Evolutionary conservation across 75 land plant species (phyloP).

Genomic region (Chamaecyparis obtusa): DNA sequence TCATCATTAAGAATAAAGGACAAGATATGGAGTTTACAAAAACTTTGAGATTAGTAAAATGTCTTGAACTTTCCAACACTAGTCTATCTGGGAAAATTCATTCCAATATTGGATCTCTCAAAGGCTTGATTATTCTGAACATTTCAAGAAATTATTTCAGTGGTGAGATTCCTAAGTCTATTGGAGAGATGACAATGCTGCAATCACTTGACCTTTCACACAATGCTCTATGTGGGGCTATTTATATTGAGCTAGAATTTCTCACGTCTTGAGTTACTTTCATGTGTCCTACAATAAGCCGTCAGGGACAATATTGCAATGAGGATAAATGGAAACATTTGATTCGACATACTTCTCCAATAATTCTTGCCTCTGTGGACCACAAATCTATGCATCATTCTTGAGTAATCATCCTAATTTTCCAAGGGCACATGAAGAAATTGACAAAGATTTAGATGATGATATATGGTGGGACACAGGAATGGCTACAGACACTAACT

Average conservation of each 20-base stretch:
- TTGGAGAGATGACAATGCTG: conserved; percentile 8
- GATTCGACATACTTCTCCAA: too few relatives aligned
- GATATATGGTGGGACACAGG: too few relatives aligned
- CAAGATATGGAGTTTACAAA: not conserved
- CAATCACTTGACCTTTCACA: conserved; percentile 15
- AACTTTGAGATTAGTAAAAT: not conserved
- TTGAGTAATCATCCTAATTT: too few relatives aligned
- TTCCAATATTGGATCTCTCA: too few relatives aligned
- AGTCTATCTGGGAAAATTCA: too few relatives aligned
- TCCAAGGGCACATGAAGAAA: not conserved
- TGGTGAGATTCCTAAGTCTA: conserved; percentile 16
- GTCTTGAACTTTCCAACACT: too few relatives aligned
- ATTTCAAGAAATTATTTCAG: not conserved
- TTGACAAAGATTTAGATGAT: not conserved
- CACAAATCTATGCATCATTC: conserved; percentile 9
- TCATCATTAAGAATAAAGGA: too few relatives aligned
- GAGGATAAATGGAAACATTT: too few relatives aligned
- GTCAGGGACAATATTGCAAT: too few relatives aligned
- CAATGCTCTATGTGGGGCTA: conserved; percentile 16
- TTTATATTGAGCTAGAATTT: conserved; percentile 10
- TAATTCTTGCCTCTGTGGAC: conserved; percentile 8
- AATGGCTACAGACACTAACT: too few relatives aligned
- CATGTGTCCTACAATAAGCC: conserved; percentile 6
- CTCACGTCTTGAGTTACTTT: conserved; percentile 8
- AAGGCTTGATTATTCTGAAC: too few relatives aligned